These are phyloP conservation scores for Pseudocohnilembus persalinus DNA, from an alignment of 169 alveolate species.

Conservation along the genomic window DNA sequence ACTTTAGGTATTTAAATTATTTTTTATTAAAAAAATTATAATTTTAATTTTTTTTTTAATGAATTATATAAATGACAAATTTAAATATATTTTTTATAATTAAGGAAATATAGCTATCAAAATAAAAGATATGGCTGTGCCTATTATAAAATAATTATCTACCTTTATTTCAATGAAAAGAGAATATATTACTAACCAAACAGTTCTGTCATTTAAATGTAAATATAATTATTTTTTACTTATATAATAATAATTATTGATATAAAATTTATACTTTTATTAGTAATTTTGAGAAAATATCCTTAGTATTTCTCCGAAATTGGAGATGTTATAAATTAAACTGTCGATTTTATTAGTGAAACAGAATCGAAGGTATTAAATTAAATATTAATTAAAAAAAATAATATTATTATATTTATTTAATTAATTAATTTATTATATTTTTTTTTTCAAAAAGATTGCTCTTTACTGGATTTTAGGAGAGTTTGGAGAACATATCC, in stretches of 20 bases:
- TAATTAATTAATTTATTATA: no score
- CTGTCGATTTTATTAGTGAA: conserved; percentile 56
- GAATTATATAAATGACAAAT: conserved; percentile 81
- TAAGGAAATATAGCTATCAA: conserved; percentile 81
- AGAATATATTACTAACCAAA: conserved; percentile 43
- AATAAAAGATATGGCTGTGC: conserved; percentile 71
- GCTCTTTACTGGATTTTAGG: conserved; percentile 59
- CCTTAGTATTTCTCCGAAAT: conserved; percentile 37
- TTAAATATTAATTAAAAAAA: conserved; percentile 56
- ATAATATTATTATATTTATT: no score
- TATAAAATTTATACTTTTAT: no score
- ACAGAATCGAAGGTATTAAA: conserved; percentile 75
- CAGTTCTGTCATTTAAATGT: conserved; percentile 30
- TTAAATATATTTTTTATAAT: no score
- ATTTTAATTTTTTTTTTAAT: conserved; percentile 81
- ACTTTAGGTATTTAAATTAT: no score
- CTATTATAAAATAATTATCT: conserved; percentile 53
- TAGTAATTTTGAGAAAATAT: conserved; percentile 36
- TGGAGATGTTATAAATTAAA: conserved; percentile 36
- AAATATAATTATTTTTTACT: neutral
- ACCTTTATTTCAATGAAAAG: conserved; percentile 24
- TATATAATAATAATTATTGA: no score
- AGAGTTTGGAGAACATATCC: conserved; percentile 81
- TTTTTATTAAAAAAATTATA: conserved; percentile 72
- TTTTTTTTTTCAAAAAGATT: no score